Evolutionary conservation across 768 basidiomycete species (phyloP).

Genomic region (Mycena sanguinolenta): DNA sequence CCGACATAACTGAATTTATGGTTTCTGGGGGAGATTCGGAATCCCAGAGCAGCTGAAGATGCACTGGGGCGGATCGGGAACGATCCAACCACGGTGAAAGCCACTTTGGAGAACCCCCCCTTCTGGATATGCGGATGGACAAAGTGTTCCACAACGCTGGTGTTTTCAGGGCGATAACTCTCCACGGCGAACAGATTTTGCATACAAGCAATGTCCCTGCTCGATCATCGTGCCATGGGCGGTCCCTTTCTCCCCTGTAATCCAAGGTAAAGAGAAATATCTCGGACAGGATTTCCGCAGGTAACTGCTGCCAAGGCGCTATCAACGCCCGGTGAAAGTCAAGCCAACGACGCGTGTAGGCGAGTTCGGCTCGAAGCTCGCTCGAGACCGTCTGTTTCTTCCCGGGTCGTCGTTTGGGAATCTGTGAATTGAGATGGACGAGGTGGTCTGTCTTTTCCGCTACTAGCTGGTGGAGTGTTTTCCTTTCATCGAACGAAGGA

Average conservation of each 20-base stretch:
- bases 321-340: conserved; percentile 29
- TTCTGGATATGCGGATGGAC: not conserved
- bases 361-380: conserved; percentile 25
- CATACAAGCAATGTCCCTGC: conserved; percentile 21
- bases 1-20: conserved; percentile 14
- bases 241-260: not conserved
- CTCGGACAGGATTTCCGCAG: conserved; percentile 26
- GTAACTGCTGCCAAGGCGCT: conserved; percentile 24
- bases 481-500: conserved; percentile 19
- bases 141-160: conserved; percentile 29
- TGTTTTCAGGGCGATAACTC: conserved; percentile 22
- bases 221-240: conserved; percentile 23
- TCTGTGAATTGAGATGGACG: conserved; percentile 21
- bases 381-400: conserved; percentile 25
- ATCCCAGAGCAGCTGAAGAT: conserved; percentile 26
- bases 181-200: conserved; percentile 26
- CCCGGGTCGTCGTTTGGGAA: conserved; percentile 20
- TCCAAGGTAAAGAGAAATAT: conserved; percentile 23
- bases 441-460: conserved; percentile 21
- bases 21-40: not conserved
- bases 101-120: conserved; percentile 20
- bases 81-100: conserved; percentile 32
- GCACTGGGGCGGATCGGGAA: conserved; percentile 23
- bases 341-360: conserved; percentile 20
- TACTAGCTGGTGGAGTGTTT: conserved; percentile 15